Percentiles rank a stretch among this genome's conserved stretches.
phyloP scores from a whole-genome alignment of 1,139 yeast species.

The Candida tropicalis region DNA sequence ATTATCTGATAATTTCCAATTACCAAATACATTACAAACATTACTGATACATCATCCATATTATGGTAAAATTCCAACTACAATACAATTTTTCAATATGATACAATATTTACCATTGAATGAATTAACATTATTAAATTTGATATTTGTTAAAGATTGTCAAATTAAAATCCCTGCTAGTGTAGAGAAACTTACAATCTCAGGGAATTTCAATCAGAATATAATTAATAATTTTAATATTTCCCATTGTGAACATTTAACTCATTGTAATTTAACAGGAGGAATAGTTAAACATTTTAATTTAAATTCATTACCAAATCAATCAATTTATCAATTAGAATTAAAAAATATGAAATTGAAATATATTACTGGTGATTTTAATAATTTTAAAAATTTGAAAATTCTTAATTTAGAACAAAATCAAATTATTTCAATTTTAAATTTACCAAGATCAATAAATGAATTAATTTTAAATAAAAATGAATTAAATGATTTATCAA shows the following conservation, averaged over 20 bases:
- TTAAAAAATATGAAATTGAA: slow-evolving; percentile 12
- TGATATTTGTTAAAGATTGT: slow-evolving; percentile 2
- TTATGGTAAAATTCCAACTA: slow-evolving; percentile 7
- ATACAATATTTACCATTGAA: slow-evolving; percentile 7
- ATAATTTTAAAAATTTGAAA: slow-evolving; percentile 6
- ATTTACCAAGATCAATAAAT: slow-evolving; percentile 11
- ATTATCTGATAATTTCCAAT: slow-evolving; percentile 5
- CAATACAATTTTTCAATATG: slow-evolving; percentile 9
- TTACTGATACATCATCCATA: slow-evolving; percentile 13
- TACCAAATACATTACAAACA: slow-evolving; percentile 10
- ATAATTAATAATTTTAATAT: slow-evolving; percentile 7
- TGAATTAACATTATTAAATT: slow-evolving; percentile 7
- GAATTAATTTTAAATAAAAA: slow-evolving; percentile 11
- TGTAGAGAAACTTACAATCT: slow-evolving; percentile 8
- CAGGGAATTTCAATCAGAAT: slow-evolving; percentile 6
- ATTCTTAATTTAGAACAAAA: slow-evolving; percentile 14
- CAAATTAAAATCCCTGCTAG: slow-evolving; percentile 3
- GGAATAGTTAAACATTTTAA: slow-evolving; percentile 10
- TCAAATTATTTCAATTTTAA: slow-evolving; percentile 5
- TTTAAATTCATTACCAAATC: slow-evolving; percentile 7
- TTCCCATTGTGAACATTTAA: slow-evolving; percentile 3
- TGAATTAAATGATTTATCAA: slow-evolving; percentile 12
- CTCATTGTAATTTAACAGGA: slow-evolving; percentile 6
- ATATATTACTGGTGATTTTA: slow-evolving; percentile 10
- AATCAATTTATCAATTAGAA: slow-evolving; percentile 7